Conservation (phyloP, 345 rosid genomes). For the Aegle marmelos region DNA sequence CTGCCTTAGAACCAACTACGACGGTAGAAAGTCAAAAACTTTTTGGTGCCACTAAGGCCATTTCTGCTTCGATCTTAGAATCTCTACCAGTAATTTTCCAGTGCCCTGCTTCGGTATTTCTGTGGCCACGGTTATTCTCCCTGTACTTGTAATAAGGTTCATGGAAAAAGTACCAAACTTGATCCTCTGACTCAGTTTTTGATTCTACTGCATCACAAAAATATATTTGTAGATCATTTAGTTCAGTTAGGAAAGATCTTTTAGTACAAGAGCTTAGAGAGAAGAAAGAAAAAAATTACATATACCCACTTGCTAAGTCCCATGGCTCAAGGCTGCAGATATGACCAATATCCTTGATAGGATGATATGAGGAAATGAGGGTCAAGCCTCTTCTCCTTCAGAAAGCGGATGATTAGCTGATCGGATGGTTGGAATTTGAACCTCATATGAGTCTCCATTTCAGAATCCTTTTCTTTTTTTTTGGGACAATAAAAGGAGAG, state of each 20-base stretch:
- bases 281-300: too few relatives aligned
- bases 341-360: slow-evolving; percentile 5
- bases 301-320: slow-evolving; percentile 29
- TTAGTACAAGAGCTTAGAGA: not conserved
- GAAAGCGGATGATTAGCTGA: slow-evolving; percentile 17
- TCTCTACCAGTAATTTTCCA: slow-evolving; percentile 37
- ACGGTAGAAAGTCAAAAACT: not conserved
- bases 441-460: slow-evolving; percentile 5
- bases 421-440: slow-evolving; percentile 26
- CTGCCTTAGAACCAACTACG: not conserved
- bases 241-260: not conserved
- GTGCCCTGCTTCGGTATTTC: slow-evolving; percentile 28
- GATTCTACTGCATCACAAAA: not conserved
- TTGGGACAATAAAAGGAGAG: not conserved
- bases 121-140: slow-evolving; percentile 17
- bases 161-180: slow-evolving; percentile 33
- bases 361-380: not conserved
- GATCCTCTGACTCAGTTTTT: slow-evolving; percentile 15
- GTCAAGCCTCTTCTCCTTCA: slow-evolving; percentile 9
- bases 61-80: slow-evolving; percentile 18
- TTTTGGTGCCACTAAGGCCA: not conserved
- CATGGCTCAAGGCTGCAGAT: slow-evolving; percentile 24
- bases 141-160: not conserved
- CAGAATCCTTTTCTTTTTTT: not conserved
- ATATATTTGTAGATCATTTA: not conserved